Evolutionary conservation across 306 rosid species (phyloP).

Genomic region (Quercus rubra): DNA sequence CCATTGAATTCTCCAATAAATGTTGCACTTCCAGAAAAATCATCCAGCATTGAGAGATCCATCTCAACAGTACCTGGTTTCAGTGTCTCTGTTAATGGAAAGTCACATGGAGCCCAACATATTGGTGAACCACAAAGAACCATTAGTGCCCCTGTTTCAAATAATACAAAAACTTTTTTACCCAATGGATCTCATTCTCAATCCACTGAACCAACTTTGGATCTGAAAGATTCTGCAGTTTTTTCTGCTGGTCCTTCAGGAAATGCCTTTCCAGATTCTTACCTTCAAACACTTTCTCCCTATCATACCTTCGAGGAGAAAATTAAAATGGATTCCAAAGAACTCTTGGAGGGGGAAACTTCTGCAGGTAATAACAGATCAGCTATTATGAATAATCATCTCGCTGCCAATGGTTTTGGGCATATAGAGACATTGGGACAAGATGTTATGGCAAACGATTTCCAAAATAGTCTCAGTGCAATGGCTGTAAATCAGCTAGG

Average conservation of each 20-base stretch:
- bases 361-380: slow-evolving; percentile 28
- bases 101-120: slow-evolving; percentile 37
- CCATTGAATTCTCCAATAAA: slow-evolving; percentile 65
- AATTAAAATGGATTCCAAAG: slow-evolving; percentile 30
- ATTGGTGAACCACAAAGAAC: slow-evolving; percentile 45
- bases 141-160: slow-evolving; percentile 42
- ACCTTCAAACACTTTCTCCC: slow-evolving; percentile 30
- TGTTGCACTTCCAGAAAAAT: slow-evolving; percentile 74
- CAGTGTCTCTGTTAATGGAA: slow-evolving; percentile 33
- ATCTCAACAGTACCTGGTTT: slow-evolving; percentile 86
- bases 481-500: slow-evolving; percentile 34
- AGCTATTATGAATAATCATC: slow-evolving; percentile 30
- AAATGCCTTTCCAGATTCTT: slow-evolving; percentile 36
- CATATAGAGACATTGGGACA: slow-evolving; percentile 36
- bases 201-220: slow-evolving; percentile 31
- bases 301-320: slow-evolving; percentile 19
- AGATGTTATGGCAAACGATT: slow-evolving; percentile 16
- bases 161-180: slow-evolving; percentile 30
- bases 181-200: slow-evolving; percentile 34
- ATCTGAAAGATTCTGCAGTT: slow-evolving; percentile 32
- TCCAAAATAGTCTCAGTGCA: slow-evolving; percentile 33
- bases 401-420: slow-evolving; percentile 24
- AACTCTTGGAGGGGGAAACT: slow-evolving; percentile 27
- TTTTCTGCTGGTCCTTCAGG: slow-evolving; percentile 31
- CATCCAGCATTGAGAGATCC: slow-evolving; percentile 68